Conservation (phyloP, 768 basidiomycete species). For the Lactarius sanguifluus region DNA sequence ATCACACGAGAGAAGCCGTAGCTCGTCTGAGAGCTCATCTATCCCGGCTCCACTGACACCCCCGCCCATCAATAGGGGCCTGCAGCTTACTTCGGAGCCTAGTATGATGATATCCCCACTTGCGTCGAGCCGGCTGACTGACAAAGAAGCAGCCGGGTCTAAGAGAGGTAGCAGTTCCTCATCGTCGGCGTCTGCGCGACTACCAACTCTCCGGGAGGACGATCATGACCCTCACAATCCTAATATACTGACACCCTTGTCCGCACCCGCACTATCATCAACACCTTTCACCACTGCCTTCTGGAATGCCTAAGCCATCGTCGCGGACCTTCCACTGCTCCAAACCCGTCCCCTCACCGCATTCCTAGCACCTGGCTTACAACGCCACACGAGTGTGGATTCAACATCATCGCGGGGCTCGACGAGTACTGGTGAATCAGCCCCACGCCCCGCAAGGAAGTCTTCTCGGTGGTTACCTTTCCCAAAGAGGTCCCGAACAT, state of each 20-base stretch:
- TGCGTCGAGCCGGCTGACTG: background rate
- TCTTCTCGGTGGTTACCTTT: background rate
- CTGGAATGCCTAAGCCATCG: background rate
- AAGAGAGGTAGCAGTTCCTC: background rate
- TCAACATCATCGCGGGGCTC: conserved; percentile 8
- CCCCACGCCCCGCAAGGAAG: background rate
- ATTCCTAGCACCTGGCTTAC: background rate
- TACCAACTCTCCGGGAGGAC: conserved; percentile 17
- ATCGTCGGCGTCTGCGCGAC: background rate
- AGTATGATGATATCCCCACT: background rate
- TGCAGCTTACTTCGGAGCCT: background rate
- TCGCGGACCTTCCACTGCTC: background rate
- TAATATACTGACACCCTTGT: background rate
- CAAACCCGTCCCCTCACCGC: background rate
- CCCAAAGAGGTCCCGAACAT: conserved; percentile 3
- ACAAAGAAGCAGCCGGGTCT: background rate
- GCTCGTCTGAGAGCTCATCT: background rate
- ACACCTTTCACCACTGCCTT: background rate
- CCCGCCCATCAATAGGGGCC: background rate
- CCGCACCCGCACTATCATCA: background rate
- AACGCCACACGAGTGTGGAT: background rate
- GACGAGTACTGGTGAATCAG: background rate
- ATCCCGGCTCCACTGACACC: background rate
- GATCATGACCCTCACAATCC: background rate
- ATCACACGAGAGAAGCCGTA: background rate